These are phyloP conservation scores for Paramecium caudatum DNA, from an alignment of 73 alveolate species.

Conservation along the genomic window DNA sequence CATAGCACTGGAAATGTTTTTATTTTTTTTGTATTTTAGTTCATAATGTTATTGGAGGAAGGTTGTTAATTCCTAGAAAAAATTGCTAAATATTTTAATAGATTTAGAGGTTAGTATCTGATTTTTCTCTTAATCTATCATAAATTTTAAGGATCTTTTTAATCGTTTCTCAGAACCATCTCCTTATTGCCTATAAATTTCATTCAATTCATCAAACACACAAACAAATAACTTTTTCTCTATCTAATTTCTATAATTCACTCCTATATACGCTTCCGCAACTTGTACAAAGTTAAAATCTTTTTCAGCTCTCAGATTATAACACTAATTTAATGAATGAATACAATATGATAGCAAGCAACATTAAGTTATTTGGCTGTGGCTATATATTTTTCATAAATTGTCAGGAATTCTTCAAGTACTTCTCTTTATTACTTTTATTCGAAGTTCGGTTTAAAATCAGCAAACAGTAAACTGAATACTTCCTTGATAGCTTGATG, in stretches of 20 bases:
- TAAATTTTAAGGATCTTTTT: too few species aligned
- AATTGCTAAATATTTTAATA: neutral
- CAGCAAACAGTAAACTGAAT: neutral
- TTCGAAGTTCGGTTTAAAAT: neutral
- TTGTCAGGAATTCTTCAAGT: neutral
- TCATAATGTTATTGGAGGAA: neutral
- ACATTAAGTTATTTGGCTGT: neutral
- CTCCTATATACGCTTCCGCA: neutral
- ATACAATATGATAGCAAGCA: constrained; percentile 26
- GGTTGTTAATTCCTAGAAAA: neutral
- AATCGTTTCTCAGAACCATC: neutral
- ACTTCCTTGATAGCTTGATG: neutral
- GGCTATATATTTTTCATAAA: neutral
- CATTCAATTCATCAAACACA: neutral
- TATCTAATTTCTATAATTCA: neutral
- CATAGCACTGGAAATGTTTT: neutral
- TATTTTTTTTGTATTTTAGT: neutral
- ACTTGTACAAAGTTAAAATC: neutral
- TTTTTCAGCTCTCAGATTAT: neutral
- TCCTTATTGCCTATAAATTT: neutral
- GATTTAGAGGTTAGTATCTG: too few species aligned
- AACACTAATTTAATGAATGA: neutral
- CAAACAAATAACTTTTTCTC: neutral
- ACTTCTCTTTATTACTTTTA: neutral
- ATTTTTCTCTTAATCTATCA: neutral